Evolutionary conservation across 306 rosid genomes (phyloP), one percentile per base, ranked within the genome.

Genomic region (Cotoneaster glaucophyllus): DNA sequence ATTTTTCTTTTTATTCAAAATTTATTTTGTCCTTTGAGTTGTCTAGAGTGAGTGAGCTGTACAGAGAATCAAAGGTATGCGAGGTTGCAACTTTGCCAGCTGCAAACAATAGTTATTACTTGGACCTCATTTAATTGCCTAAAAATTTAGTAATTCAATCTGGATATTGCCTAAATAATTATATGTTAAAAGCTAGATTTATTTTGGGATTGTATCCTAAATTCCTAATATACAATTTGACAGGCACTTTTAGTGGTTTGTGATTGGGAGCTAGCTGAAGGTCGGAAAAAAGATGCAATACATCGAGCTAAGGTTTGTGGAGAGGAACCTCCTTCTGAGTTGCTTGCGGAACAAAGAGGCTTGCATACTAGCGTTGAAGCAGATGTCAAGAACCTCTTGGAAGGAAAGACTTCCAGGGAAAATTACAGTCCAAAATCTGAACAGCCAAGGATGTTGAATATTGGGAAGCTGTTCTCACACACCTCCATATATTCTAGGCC

Each of bases 241-340:
- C 83, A 95, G 98, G 99, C 97, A 74, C 97, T 95, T 76, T 87
- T 95, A 61, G 84, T 92, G 78, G 97, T 95, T 58, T 86, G 96
- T 73, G 97, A 92, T 80, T 92, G 96, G 99, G 99, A 95, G 75
- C 88, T 95, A 76, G 92, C 92, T 79, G 99, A 90, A 88, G 96
- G 96, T 82, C 90, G 84, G 32, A 95, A 89, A 76, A 95, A 89
- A 80, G 99, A 95, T 82, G 97, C 92, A 29, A 74, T 92, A 74
- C 97, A 90, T 83, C 93, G 99, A 77, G 99, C 99, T 74, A 86
- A 93, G 88, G 99, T 95, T 66, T 96, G 97, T 48, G 99, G 99
- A 77, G 97, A 95, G 86, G 91, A 89, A 81, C 97, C 97, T 67
- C 97, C 97, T 48, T 89, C 92, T 25, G 97, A 92, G 86, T 85